These are phyloP conservation scores for Leptographium lundbergii DNA, from an alignment of 2,329 filamentous ascomycete species.

Conservation along the genomic window DNA sequence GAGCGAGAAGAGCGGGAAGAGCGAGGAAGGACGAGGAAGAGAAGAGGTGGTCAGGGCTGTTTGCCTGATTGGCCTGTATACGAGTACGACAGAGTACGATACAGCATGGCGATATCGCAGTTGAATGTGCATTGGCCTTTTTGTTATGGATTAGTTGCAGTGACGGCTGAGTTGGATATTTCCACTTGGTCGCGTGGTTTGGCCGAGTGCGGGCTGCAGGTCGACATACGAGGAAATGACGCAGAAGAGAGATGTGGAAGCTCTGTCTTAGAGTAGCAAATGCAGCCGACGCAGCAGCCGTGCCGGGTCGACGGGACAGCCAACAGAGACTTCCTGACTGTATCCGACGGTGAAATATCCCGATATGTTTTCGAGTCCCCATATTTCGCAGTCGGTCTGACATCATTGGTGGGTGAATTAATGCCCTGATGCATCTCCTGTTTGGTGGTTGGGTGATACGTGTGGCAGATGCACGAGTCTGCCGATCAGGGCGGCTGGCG, in stretches of 20 bases:
- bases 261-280: not conserved
- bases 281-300: not conserved
- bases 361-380: not conserved
- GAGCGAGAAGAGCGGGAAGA: not conserved
- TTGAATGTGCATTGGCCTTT: not conserved
- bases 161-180: not conserved
- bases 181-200: not conserved
- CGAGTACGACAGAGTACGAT: not conserved
- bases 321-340: not conserved
- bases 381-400: not conserved
- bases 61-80: not conserved
- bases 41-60: not conserved
- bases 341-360: not conserved
- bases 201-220: not conserved
- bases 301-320: not conserved
- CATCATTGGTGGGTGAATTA: not conserved
- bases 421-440: not conserved
- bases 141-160: no score
- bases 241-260: not conserved
- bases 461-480: not conserved
- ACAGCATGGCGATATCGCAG: not conserved
- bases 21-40: no score
- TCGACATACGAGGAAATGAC: not conserved
- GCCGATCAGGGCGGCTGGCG: not conserved
- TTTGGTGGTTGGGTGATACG: not conserved